These are phyloP conservation scores for Leishmania turanica DNA, from an alignment of 208 protist species.

Conservation along the genomic window DNA sequence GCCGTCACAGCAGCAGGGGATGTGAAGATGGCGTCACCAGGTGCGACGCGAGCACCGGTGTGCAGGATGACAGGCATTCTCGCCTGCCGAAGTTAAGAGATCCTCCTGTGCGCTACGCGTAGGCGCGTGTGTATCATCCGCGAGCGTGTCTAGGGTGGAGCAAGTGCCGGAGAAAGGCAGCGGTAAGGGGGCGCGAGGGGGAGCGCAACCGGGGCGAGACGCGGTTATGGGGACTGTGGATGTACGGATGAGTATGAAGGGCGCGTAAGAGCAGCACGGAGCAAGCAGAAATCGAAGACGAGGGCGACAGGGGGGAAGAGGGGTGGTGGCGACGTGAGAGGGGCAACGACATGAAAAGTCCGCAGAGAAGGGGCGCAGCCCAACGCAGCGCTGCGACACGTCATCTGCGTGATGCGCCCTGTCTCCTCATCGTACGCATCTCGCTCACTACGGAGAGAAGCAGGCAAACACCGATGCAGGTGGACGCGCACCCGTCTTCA, in stretches of 20 bases:
- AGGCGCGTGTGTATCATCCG: neutral
- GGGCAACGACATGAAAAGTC: neutral
- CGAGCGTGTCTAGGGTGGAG: neutral
- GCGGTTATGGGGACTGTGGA: neutral
- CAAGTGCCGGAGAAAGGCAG: neutral
- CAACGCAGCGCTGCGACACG: neutral
- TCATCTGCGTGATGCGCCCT: neutral
- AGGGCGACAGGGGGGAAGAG: neutral
- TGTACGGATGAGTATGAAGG: neutral
- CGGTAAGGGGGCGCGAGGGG: neutral
- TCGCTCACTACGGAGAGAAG: neutral
- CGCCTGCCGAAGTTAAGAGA: neutral
- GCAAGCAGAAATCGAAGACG: neutral
- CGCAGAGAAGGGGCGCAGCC: neutral
- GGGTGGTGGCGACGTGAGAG: neutral
- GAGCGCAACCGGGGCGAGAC: neutral
- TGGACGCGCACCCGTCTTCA: neutral
- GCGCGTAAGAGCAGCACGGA: neutral
- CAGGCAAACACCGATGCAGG: neutral
- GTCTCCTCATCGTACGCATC: neutral
- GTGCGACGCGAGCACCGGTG: conserved; percentile 41
- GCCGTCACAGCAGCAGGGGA: conserved; percentile 1
- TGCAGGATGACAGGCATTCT: conserved; percentile 28
- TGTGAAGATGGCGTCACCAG: conserved; percentile 60
- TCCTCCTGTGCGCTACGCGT: neutral